Conservation (phyloP, 1,139 yeast genomes). For the Diutina catenulata region DNA sequence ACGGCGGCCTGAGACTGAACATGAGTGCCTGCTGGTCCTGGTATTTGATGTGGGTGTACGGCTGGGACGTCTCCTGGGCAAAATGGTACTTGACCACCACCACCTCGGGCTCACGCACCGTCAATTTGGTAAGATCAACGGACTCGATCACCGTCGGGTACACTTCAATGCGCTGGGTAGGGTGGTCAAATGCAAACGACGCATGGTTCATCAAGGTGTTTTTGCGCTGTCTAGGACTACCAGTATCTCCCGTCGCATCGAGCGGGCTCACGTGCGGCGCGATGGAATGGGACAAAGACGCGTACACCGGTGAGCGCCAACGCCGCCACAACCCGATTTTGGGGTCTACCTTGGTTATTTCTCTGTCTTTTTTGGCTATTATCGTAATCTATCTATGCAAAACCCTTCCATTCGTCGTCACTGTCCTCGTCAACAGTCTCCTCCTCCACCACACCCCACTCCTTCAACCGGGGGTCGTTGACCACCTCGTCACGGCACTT, state of each 20-base stretch:
- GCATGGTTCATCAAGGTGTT: no score
- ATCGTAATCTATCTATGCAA: slow-evolving; percentile 1
- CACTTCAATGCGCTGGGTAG: no score
- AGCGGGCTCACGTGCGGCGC: no score
- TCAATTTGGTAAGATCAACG: neutral
- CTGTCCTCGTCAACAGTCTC: slow-evolving; percentile 16
- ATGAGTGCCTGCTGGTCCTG: neutral
- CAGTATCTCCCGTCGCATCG: no score
- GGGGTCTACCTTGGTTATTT: no score
- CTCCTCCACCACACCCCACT: slow-evolving; percentile 44
- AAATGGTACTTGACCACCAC: neutral
- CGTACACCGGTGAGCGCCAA: no score
- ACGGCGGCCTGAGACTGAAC: neutral
- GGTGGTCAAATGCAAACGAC: no score
- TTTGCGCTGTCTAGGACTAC: no score
- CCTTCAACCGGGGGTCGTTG: slow-evolving; percentile 46
- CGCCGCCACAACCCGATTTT: no score
- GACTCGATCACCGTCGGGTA: neutral
- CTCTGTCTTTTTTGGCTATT: neutral
- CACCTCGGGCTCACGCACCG: neutral
- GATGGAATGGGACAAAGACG: no score
- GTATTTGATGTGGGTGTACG: neutral
- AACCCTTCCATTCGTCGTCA: slow-evolving; percentile 13
- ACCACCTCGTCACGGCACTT: slow-evolving; percentile 58
- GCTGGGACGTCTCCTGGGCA: neutral